Base-by-base conservation (phyloP, 306 rosid species). In the Pterocarpus macrocarpus region DNA sequence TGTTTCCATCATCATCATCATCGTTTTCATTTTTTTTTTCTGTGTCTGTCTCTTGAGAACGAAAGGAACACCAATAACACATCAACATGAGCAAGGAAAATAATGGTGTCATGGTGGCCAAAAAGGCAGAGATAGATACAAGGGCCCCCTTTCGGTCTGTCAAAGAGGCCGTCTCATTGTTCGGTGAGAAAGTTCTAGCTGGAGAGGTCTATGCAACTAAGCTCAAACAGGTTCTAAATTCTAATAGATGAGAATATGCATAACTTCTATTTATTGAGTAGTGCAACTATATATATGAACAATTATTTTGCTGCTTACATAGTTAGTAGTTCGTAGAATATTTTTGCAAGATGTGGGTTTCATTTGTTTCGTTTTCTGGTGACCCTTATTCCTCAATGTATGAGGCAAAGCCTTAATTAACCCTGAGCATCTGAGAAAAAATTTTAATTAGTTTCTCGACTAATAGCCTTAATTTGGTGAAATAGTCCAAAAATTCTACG, bases 151-250 rank as follows among this genome's bases (percentile, higher is more conserved):
- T 89, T 81, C 87, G 95, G 10, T 95, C 97, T 0, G 99, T 95
- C 80, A 92, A 89, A 78, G 99, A 95, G 80, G 99, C 99, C 11
- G 99, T 95, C 45, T 69, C 90, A 0, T 62, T 95, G 78, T 95
- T 92, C 33, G 99, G 97, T 5, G 94, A 90, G 57, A 86, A 89
- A 71, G 92, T 95, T 79, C 77, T 92, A 2, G 97, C 94, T 3
- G 94, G 89, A 2, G 94, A 92, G 77, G 71, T 95, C 44, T 86
- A 92, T 72, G 80, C 91, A 66, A 69, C 80, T 78, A 88, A 89
- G 75, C 89, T 90, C 77, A 87, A 86, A 81, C 81, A 92, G 99
- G 99, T 95, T 47, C 70, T 43, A 5, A 6, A 50, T 50, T 50
- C 22, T 13, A 49, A 49, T 13, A 9, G 8, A 43, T 43, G 6